Evolutionary conservation across 148 eudicot genomes (phyloP).

Genomic region (Rhododendron ovatum): DNA sequence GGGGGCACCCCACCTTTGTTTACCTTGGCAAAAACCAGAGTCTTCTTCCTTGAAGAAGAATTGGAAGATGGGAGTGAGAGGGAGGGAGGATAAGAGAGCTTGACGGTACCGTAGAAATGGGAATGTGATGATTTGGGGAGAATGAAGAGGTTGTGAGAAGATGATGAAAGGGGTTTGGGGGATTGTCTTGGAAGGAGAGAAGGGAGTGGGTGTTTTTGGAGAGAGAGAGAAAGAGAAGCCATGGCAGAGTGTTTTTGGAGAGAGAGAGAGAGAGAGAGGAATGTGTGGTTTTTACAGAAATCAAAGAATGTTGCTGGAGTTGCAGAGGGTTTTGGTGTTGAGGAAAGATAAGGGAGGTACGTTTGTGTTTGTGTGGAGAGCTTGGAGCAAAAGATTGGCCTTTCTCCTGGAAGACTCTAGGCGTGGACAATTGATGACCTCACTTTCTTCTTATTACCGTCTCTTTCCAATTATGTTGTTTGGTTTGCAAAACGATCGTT

Average conservation of each 20-base stretch:
- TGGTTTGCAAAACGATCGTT: too few species aligned
- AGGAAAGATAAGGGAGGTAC: too few species aligned
- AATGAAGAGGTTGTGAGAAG: slow-evolving; percentile 23
- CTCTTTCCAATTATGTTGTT: too few species aligned
- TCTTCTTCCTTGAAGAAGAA: slow-evolving; percentile 16
- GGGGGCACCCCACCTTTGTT: slow-evolving; percentile 71
- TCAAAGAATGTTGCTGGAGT: background rate
- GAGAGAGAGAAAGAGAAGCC: slow-evolving; percentile 58
- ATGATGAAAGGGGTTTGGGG: slow-evolving; percentile 26
- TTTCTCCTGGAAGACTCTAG: background rate
- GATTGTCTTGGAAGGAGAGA: slow-evolving; percentile 38
- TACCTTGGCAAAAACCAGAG: slow-evolving; percentile 61
- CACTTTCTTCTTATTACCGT: too few species aligned
- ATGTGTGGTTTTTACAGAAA: background rate
- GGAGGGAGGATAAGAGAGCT: slow-evolving; percentile 37
- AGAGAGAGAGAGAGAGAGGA: background rate
- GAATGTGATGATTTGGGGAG: slow-evolving; percentile 52
- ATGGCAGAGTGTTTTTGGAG: slow-evolving; percentile 11
- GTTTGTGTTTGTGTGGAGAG: too few species aligned
- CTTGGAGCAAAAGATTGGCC: background rate
- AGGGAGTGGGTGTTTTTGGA: slow-evolving; percentile 42
- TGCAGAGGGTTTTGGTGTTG: too few species aligned
- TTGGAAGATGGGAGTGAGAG: slow-evolving; percentile 24
- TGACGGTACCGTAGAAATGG: slow-evolving; percentile 48
- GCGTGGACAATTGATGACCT: slow-evolving; percentile 24